phyloP scores from a whole-genome alignment of 345 rosid genomes.

The Microthlaspi erraticum region DNA sequence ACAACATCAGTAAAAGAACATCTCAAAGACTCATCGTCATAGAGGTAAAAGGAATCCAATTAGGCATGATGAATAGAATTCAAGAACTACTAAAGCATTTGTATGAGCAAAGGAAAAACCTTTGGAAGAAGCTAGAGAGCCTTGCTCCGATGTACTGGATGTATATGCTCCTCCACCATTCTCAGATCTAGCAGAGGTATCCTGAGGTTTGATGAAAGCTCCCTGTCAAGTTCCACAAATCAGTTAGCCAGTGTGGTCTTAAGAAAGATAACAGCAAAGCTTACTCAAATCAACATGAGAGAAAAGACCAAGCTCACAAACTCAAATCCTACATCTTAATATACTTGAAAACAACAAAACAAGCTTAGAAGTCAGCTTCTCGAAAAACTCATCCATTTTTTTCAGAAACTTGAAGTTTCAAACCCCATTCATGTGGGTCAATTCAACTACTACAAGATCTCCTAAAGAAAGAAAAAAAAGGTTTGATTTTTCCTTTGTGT shows the following conservation, averaged over 20 bases:
- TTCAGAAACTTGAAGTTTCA: background rate
- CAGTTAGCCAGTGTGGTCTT: background rate
- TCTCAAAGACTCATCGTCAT: too few relatives aligned
- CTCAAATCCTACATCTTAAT: slow-evolving; percentile 2
- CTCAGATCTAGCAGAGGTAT: slow-evolving; percentile 56
- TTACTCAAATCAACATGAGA: slow-evolving; percentile 11
- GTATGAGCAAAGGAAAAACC: slow-evolving; percentile 41
- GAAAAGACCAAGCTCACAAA: background rate
- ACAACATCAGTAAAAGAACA: too few relatives aligned
- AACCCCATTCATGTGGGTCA: background rate
- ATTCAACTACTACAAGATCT: too few relatives aligned
- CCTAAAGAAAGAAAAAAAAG: background rate
- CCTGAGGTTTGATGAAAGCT: slow-evolving; percentile 62
- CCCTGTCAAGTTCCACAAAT: slow-evolving; percentile 52
- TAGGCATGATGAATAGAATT: background rate
- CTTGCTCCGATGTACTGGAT: slow-evolving; percentile 54
- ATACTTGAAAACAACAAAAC: background rate
- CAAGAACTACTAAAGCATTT: background rate
- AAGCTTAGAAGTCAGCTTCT: background rate
- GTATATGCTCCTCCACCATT: slow-evolving; percentile 53
- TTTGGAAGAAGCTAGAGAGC: slow-evolving; percentile 64
- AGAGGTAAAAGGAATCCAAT: too few relatives aligned
- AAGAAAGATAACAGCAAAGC: background rate
- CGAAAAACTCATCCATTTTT: background rate
- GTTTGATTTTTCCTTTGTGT: background rate